Percentiles rank a stretch among this genome's conserved stretches.
These are phyloP conservation scores for Ceratocystiopsis sp. DNA, from an alignment of 2,329 filamentous ascomycete genomes.

Conservation along the genomic window DNA sequence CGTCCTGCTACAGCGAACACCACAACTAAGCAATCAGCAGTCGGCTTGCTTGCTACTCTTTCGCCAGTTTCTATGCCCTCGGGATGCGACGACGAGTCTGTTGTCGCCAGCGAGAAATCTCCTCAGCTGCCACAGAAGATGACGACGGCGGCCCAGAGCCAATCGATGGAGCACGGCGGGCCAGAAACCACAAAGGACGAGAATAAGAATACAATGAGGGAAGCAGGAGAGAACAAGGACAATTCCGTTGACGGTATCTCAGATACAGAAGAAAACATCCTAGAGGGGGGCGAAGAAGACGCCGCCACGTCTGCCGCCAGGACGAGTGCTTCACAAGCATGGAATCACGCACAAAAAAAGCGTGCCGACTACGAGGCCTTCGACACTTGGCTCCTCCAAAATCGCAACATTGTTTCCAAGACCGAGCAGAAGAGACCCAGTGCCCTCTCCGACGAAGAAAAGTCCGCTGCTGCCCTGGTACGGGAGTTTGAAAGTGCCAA, in stretches of 20 bases:
- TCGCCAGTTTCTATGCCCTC: no score
- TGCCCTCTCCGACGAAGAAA: slow-evolving; percentile 14
- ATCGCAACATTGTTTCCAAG: slow-evolving; percentile 18
- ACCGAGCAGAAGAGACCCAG: slow-evolving; percentile 9
- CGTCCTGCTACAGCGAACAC: no score
- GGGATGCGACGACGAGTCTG: no score
- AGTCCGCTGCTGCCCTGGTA: slow-evolving; percentile 18
- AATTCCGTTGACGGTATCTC: slow-evolving; percentile 12
- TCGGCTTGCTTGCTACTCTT: no score
- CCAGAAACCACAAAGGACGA: background rate
- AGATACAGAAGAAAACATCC: slow-evolving; percentile 10
- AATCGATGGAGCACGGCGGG: no score
- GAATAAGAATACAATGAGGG: background rate
- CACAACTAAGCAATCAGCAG: no score
- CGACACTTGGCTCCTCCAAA: slow-evolving; percentile 22
- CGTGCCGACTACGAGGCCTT: slow-evolving; percentile 33
- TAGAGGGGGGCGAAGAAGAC: background rate
- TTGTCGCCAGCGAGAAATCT: no score
- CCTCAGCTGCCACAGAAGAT: no score
- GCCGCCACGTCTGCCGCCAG: slow-evolving; percentile 12
- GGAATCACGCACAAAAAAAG: slow-evolving; percentile 26
- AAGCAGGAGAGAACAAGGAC: slow-evolving; percentile 12
- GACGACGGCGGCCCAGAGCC: no score
- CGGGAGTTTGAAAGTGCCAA: slow-evolving; percentile 20
- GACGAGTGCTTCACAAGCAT: slow-evolving; percentile 5